A percentile compares a stretch with the other conserved stretches of the same genome.
phyloP scores from a whole-genome alignment of 345 rosid species.

The Arabis alpina region DNA sequence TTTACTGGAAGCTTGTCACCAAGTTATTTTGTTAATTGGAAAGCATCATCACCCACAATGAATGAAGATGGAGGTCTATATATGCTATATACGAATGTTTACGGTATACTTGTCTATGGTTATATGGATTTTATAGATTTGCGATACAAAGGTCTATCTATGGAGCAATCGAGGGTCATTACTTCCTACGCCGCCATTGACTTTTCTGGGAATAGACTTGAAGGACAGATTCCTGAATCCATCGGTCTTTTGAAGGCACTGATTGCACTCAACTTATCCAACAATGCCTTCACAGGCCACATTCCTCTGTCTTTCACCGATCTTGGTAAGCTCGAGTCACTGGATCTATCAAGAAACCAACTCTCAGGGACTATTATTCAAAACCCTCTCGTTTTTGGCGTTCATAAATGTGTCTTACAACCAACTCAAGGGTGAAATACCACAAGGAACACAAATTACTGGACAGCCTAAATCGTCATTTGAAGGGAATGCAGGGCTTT shows the following conservation, averaged over 20 bases:
- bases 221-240: no score
- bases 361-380: conserved; percentile 16
- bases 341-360: conserved; percentile 19
- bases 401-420: no score
- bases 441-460: no score
- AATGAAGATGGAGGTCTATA: background rate
- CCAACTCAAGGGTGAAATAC: no score
- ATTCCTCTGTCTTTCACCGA: conserved; percentile 6
- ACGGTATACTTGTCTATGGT: background rate
- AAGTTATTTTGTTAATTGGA: background rate
- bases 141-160: conserved; percentile 3
- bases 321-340: conserved; percentile 3
- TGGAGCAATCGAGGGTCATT: background rate
- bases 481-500: no score
- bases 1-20: no score
- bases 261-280: conserved; percentile 24
- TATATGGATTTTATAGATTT: background rate
- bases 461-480: no score
- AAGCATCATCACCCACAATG: background rate
- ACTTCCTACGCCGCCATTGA: conserved; percentile 25
- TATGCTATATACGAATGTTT: conserved; percentile 1
- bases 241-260: background rate
- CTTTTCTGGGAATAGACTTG: background rate
- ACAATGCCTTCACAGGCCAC: conserved; percentile 18
- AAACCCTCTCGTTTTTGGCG: conserved; percentile 22